Percentiles rank a stretch among this genome's conserved stretches.
Conservation (phyloP, 2,329 filamentous ascomycete genomes). For the Decorospora gaudefroyi region DNA sequence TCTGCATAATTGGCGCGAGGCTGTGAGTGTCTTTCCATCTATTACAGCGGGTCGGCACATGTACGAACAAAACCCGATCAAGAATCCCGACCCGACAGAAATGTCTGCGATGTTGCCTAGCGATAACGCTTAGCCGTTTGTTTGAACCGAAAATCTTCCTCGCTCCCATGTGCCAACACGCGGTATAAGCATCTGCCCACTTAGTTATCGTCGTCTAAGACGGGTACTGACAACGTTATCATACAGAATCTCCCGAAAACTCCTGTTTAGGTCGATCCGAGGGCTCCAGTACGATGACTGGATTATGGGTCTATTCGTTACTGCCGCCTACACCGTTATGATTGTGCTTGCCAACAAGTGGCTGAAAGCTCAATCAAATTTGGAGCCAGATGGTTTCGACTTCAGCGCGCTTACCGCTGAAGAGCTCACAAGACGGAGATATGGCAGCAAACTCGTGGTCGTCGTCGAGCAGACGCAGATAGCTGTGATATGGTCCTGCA, state of each 20-base stretch:
- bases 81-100: no score
- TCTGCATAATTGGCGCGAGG: slow-evolving; percentile 49
- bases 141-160: no score
- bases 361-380: slow-evolving; percentile 49
- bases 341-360: slow-evolving; percentile 56
- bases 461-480: slow-evolving; percentile 60
- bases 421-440: slow-evolving; percentile 40
- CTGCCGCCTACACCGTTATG: slow-evolving; percentile 56
- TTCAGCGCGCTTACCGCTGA: slow-evolving; percentile 47
- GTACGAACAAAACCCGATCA: no score
- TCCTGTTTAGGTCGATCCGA: slow-evolving; percentile 54
- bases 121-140: no score
- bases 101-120: no score
- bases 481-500: slow-evolving; percentile 58
- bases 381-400: slow-evolving; percentile 54
- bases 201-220: no score
- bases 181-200: no score
- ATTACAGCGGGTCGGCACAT: no score
- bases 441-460: slow-evolving; percentile 56
- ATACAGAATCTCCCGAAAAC: slow-evolving; percentile 50
- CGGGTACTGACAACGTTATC: slow-evolving; percentile 1
- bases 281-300: slow-evolving; percentile 62
- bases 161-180: no score
- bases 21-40: slow-evolving; percentile 44
- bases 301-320: slow-evolving; percentile 58